These are phyloP conservation scores for Endocarpon pusillum DNA, from an alignment of 495 filamentous ascomycete genomes.

Conservation along the genomic window DNA sequence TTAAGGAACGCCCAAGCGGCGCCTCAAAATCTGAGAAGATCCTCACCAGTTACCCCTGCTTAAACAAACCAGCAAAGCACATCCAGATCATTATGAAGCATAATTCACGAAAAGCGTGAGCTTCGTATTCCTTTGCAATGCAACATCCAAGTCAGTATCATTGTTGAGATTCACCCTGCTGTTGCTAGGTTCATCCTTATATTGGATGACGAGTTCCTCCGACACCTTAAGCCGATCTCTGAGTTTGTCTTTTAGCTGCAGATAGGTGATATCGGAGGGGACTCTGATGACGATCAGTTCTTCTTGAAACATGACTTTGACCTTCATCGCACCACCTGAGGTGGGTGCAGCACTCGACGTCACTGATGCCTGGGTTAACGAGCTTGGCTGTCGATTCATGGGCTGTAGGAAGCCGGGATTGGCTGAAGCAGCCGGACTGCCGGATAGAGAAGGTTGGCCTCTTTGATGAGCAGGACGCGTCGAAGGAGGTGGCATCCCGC, in stretches of 20 bases:
- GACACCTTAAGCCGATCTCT: conserved; percentile 58
- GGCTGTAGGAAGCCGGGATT: conserved; percentile 18
- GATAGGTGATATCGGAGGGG: conserved; percentile 58
- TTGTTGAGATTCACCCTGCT: conserved; percentile 56
- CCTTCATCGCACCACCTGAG: conserved; percentile 48
- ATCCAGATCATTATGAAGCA: conserved; percentile 22
- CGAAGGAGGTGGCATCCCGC: conserved; percentile 32
- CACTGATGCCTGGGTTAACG: conserved; percentile 52
- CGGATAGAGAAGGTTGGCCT: conserved; percentile 28
- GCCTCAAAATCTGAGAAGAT: no score
- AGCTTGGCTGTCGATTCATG: conserved; percentile 57
- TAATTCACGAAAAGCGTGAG: conserved; percentile 62
- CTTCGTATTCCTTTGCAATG: conserved; percentile 70
- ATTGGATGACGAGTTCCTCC: conserved; percentile 59
- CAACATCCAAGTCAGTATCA: conserved; percentile 65
- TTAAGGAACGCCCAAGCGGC: no score
- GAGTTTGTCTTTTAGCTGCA: conserved; percentile 66
- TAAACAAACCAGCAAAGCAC: no score
- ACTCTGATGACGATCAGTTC: conserved; percentile 85
- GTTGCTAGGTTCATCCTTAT: conserved; percentile 63
- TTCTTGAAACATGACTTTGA: conserved; percentile 85
- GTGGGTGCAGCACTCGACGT: conserved; percentile 17
- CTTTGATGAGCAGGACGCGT: conserved; percentile 39
- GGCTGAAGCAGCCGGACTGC: conserved; percentile 24
- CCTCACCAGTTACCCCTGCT: no score